Conservation (phyloP, 306 rosid species). For the Quercus parvula region DNA sequence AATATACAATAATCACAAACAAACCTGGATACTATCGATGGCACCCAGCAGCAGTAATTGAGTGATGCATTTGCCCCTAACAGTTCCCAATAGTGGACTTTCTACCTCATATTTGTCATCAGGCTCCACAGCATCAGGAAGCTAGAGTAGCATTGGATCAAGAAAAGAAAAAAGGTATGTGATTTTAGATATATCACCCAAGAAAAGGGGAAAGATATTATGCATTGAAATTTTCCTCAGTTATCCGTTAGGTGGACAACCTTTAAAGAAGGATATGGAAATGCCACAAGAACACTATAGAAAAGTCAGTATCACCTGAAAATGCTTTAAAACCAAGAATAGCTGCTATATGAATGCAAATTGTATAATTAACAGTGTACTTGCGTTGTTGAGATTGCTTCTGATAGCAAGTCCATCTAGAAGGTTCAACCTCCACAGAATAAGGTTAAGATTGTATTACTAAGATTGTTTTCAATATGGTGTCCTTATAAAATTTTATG, state of each 20-base stretch:
- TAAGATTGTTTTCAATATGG: background rate
- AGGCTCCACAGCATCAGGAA: conserved; percentile 59
- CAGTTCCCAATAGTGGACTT: conserved; percentile 68
- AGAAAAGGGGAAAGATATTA: background rate
- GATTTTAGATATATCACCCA: background rate
- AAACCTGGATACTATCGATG: conserved; percentile 92
- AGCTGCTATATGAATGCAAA: background rate
- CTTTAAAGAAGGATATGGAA: background rate
- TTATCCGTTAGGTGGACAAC: background rate
- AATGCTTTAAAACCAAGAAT: background rate
- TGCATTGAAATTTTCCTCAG: background rate
- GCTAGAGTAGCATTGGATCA: conserved; percentile 43
- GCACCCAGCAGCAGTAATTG: conserved; percentile 88
- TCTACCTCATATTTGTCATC: conserved; percentile 71
- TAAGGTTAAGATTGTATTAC: background rate
- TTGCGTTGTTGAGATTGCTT: background rate
- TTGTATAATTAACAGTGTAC: background rate
- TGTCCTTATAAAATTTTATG: no score
- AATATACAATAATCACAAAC: conserved; percentile 12
- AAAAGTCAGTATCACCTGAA: background rate
- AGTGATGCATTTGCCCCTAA: conserved; percentile 93
- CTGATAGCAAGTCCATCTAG: background rate
- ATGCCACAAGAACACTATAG: background rate
- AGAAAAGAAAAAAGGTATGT: conserved; percentile 6
- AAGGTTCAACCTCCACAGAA: background rate